phyloP scores from a whole-genome alignment of 1,139 yeast genomes.

The Saccharomyces hybrid region DNA sequence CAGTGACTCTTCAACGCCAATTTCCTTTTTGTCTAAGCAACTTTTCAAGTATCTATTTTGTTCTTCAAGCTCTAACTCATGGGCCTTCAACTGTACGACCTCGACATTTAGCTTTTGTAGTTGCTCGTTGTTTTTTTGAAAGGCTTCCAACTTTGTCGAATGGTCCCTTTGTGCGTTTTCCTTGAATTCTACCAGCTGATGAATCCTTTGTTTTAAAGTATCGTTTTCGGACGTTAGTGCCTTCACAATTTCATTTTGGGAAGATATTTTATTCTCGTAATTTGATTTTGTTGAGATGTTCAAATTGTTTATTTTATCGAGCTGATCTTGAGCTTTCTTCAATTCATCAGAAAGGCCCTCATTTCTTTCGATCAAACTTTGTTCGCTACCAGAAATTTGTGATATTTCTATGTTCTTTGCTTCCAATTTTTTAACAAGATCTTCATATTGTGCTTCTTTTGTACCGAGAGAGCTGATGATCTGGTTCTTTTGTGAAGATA shows the following conservation, averaged over 20 bases:
- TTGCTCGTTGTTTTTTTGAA: conserved; percentile 24
- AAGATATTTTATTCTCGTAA: conserved; percentile 26
- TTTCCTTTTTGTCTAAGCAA: conserved; percentile 14
- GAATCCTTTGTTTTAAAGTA: conserved; percentile 15
- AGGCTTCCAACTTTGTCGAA: conserved; percentile 12
- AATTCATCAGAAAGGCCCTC: conserved; percentile 8
- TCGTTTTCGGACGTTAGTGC: conserved; percentile 23
- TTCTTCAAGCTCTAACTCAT: conserved; percentile 28
- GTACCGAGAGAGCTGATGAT: conserved; percentile 21
- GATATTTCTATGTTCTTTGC: conserved; percentile 10
- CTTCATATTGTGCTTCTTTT: conserved; percentile 29
- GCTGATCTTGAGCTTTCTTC: neutral
- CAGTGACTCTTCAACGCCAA: conserved; percentile 14
- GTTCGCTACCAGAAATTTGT: conserved; percentile 6
- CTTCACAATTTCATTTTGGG: conserved; percentile 22
- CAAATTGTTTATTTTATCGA: neutral
- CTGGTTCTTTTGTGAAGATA: conserved; percentile 26
- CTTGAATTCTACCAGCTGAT: conserved; percentile 18
- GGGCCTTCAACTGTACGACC: conserved; percentile 28
- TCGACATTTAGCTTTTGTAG: conserved; percentile 28
- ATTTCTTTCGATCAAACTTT: conserved; percentile 4
- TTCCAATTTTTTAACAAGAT: conserved; percentile 11
- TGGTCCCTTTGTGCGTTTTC: conserved; percentile 14
- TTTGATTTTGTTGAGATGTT: conserved; percentile 14
- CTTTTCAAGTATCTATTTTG: conserved; percentile 23